Evolutionary conservation across 1,139 yeast species (phyloP).

Genomic region (Dujonia santamariae): DNA sequence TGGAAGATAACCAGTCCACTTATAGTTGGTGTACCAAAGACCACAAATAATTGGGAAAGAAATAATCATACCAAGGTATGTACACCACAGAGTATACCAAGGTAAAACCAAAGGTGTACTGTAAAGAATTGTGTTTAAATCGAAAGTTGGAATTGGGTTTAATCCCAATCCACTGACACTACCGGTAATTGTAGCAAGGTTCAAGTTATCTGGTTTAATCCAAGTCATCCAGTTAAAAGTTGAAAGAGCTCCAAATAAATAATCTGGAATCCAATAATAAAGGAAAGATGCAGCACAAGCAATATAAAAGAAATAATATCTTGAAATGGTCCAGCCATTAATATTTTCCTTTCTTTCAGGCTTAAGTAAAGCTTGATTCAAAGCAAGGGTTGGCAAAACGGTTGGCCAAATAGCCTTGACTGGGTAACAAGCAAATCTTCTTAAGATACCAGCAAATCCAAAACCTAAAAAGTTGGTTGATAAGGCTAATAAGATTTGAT

Average conservation of each 20-base stretch:
- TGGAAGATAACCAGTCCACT: conserved; percentile 46
- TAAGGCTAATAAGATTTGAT: conserved; percentile 42
- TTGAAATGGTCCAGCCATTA: conserved; percentile 47
- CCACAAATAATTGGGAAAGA: conserved; percentile 37
- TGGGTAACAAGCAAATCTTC: conserved; percentile 51
- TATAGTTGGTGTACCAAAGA: conserved; percentile 43
- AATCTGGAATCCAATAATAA: conserved; percentile 57
- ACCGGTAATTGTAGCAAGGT: conserved; percentile 54
- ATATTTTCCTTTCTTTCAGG: conserved; percentile 32
- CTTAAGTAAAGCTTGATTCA: conserved; percentile 44
- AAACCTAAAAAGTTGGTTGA: conserved; percentile 55
- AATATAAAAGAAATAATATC: conserved; percentile 42
- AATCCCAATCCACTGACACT: conserved; percentile 44
- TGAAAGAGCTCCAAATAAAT: conserved; percentile 44
- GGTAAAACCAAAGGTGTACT: conserved; percentile 30
- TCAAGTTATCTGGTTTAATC: conserved; percentile 51
- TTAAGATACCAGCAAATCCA: conserved; percentile 52
- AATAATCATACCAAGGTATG: conserved; percentile 33
- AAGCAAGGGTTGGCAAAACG: conserved; percentile 45
- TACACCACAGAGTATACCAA: conserved; percentile 38
- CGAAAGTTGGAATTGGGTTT: conserved; percentile 48
- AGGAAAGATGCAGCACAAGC: conserved; percentile 32
- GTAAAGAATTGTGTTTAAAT: conserved; percentile 29
- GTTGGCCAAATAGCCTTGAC: conserved; percentile 52
- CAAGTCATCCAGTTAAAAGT: conserved; percentile 61